Evolutionary conservation across 306 rosid species (phyloP).

Genomic region (Cucurbita pepo): DNA sequence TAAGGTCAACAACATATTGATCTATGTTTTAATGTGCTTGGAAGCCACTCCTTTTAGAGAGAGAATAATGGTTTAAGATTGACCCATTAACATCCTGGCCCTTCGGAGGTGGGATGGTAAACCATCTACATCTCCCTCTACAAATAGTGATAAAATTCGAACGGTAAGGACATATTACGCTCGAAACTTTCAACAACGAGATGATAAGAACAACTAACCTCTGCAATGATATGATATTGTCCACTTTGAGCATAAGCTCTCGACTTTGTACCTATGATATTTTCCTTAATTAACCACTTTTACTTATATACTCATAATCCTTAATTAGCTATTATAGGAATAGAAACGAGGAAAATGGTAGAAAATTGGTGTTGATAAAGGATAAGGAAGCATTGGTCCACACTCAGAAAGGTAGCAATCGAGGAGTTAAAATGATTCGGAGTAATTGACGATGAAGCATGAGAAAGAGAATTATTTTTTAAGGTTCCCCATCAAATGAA

Average conservation of each 20-base stretch:
- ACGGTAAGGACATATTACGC: too few relatives aligned
- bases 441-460: not conserved
- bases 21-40: not conserved
- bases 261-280: too few relatives aligned
- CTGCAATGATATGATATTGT: too few relatives aligned
- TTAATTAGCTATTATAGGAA: too few relatives aligned
- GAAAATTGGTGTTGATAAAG: too few relatives aligned
- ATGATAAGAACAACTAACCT: too few relatives aligned
- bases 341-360: too few relatives aligned
- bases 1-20: not conserved
- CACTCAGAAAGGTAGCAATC: not conserved
- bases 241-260: too few relatives aligned
- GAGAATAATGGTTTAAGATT: not conserved
- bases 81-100: not conserved
- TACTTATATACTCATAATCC: too few relatives aligned
- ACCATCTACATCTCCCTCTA: not conserved
- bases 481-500: not conserved
- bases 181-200: too few relatives aligned
- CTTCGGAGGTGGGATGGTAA: not conserved
- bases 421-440: not conserved
- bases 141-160: too few relatives aligned
- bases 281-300: too few relatives aligned
- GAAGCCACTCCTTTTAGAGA: not conserved
- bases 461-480: not conserved
- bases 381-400: not conserved